phyloP scores from a whole-genome alignment of 495 filamentous ascomycete species.

The Aspergillus taichungensis region DNA sequence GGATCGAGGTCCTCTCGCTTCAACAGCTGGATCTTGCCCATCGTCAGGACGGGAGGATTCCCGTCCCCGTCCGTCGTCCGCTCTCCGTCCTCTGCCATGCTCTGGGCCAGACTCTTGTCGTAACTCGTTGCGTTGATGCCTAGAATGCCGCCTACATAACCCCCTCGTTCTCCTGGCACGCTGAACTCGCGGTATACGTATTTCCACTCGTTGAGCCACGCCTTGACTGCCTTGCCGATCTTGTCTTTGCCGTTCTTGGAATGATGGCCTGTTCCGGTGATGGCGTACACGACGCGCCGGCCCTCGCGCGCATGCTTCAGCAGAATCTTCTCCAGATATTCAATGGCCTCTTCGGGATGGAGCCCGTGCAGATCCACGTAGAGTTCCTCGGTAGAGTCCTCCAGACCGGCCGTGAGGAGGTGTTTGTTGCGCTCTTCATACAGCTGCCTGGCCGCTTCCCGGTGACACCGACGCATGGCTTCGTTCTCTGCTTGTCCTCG shows the following conservation, averaged over 20 bases:
- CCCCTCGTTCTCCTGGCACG: conserved; percentile 74
- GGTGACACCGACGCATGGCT: conserved; percentile 93
- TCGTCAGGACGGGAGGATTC: conserved; percentile 20
- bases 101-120: conserved; percentile 52
- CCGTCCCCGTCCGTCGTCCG: conserved; percentile 13
- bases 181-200: conserved; percentile 96
- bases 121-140: conserved; percentile 88
- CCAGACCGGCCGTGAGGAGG: conserved; percentile 28
- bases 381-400: conserved; percentile 54
- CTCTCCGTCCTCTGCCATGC: conserved; percentile 16
- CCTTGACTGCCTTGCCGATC: conserved; percentile 85
- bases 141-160: conserved; percentile 83
- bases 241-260: conserved; percentile 99
- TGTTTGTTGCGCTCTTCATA: conserved; percentile 94
- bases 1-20: conserved; percentile 36
- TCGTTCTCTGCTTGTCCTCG: conserved; percentile 95
- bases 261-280: conserved; percentile 94
- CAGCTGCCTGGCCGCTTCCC: conserved; percentile 81
- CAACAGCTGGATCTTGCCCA: conserved; percentile 42
- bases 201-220: conserved; percentile 89
- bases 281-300: conserved; percentile 77
- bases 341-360: conserved; percentile 93
- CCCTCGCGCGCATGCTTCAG: conserved; percentile 65
- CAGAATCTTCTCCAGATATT: conserved; percentile 83
- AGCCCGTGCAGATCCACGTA: conserved; percentile 95